Evolutionary conservation across 176 grass and related monocot species (phyloP).

Genomic region (Sorghum bicolor): DNA sequence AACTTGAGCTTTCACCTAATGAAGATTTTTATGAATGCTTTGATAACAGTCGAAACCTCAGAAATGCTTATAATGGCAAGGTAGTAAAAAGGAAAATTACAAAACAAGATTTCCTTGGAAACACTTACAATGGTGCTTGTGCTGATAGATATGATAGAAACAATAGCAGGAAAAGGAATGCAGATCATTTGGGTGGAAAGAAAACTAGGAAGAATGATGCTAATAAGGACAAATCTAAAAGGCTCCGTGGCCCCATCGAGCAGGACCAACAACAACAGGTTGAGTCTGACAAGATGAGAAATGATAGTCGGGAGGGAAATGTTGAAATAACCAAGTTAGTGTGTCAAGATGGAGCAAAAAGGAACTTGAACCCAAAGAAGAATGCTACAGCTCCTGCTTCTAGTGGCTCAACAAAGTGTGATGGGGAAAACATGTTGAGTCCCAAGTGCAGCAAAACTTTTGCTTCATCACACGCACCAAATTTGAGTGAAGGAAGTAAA

Average conservation of each 20-base stretch:
- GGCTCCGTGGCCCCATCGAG: neutral
- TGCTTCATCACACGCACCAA: conserved; percentile 12
- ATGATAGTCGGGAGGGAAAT: neutral
- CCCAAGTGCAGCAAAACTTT: conserved; percentile 31
- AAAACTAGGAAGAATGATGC: neutral
- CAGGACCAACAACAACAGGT: neutral
- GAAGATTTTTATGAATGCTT: conserved; percentile 8
- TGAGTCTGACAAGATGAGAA: neutral
- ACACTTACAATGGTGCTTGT: neutral
- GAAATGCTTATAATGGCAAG: conserved; percentile 12
- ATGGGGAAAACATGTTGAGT: conserved; percentile 23
- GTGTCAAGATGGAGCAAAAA: conserved; percentile 24
- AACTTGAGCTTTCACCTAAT: conserved; percentile 9
- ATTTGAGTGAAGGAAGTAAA: conserved; percentile 22
- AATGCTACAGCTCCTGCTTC: conserved; percentile 12
- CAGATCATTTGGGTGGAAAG: conserved; percentile 14
- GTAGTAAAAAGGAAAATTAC: conserved; percentile 11
- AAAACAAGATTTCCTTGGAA: neutral
- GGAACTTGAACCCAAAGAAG: neutral
- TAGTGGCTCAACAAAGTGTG: conserved; percentile 13
- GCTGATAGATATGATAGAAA: neutral
- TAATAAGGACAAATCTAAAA: conserved; percentile 24
- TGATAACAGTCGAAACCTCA: neutral
- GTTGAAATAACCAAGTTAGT: neutral
- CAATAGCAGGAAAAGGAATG: conserved; percentile 1